Evolutionary conservation across 106 monocot species (phyloP), one percentile per base, ranked within the genome.

Genomic region (Gastrodia elata): DNA sequence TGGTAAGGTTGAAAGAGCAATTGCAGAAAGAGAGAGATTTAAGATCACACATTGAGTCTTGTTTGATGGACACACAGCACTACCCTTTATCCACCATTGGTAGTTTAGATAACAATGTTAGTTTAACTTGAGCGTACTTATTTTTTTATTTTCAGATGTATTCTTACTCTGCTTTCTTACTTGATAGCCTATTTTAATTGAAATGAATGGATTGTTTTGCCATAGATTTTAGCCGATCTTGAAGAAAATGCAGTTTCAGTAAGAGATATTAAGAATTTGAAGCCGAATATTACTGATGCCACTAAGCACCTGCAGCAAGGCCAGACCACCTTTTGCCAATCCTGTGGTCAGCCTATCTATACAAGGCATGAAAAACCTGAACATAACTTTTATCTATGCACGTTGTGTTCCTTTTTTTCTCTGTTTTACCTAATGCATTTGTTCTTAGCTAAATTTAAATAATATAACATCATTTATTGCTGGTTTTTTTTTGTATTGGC

Each of bases 21-120:
- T 77, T 95, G 68, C 84, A 89, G 61, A 89, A 81, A 70, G 94
- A 95, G 80, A 91, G 85, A 80, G 82, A 83, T 64, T 61, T 87
- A 69, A 85, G 79, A 74, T 55, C 77, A 68, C 81, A 81, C 38
- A 77, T 95, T 40, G 94, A 95, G 80, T 77, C 85, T 80, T 87
- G 91, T 38, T 44, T 95, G 39, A 86, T 81, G 80, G 81, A 77
- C 68, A 73, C 81, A 59, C 71, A 52, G 80, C 77, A 79, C 57
- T 83, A 79, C 33, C 69, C 84, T 11, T 28, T 75, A 57, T 77
- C 86, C 36, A 65, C 35, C 46, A 32, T 44, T 8, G 49, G 77
- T 77, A 36, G 73, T 74, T 49, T 80, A 38, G 91, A 92, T 59
- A 82, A 70, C 74, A 88, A 84, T 88, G 91, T 92, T 71, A 56